These are phyloP conservation scores for Kluyveromyces lactis DNA, from an alignment of 805 yeast species.

Conservation along the genomic window DNA sequence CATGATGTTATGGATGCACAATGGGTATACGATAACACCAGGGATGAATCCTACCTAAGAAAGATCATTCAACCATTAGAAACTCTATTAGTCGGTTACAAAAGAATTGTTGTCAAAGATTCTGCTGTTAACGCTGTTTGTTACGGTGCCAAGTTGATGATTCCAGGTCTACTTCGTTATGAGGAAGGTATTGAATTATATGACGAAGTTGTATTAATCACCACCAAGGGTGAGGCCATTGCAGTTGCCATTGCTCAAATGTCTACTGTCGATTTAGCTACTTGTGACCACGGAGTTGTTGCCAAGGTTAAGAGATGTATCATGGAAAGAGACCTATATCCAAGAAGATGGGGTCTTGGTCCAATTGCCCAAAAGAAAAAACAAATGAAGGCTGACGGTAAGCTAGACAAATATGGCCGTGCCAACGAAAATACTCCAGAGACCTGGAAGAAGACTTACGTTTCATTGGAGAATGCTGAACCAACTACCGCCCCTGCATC, in stretches of 20 bases:
- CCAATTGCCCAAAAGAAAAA: conserved; percentile 98
- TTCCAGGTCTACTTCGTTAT: conserved; percentile 95
- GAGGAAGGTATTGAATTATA: conserved; percentile 96
- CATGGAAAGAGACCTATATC: conserved; percentile 98
- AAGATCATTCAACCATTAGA: conserved; percentile 92
- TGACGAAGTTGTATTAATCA: conserved; percentile 95
- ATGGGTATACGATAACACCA: conserved; percentile 93
- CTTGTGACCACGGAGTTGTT: conserved; percentile 97
- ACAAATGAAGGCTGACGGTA: conserved; percentile 95
- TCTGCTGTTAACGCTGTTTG: conserved; percentile 97
- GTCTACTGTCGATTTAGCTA: conserved; percentile 94
- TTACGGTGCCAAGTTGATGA: conserved; percentile 98
- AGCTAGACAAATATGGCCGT: conserved; percentile 93
- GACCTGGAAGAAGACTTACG: conserved; percentile 81
- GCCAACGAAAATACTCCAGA: conserved; percentile 89
- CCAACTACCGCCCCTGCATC: conserved; percentile 29
- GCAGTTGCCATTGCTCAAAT: conserved; percentile 98
- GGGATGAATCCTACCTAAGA: conserved; percentile 94
- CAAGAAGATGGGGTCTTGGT: conserved; percentile 99
- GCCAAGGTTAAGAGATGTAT: conserved; percentile 98
- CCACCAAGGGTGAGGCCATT: conserved; percentile 99
- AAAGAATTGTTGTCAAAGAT: conserved; percentile 90
- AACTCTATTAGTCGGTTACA: conserved; percentile 86
- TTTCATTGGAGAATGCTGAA: conserved; percentile 54
- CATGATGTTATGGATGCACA: conserved; percentile 98